Percentiles rank a stretch among this genome's conserved stretches.
These are phyloP conservation scores for Neonectria faginata DNA, from an alignment of 2,329 filamentous ascomycete genomes.

Conservation along the genomic window DNA sequence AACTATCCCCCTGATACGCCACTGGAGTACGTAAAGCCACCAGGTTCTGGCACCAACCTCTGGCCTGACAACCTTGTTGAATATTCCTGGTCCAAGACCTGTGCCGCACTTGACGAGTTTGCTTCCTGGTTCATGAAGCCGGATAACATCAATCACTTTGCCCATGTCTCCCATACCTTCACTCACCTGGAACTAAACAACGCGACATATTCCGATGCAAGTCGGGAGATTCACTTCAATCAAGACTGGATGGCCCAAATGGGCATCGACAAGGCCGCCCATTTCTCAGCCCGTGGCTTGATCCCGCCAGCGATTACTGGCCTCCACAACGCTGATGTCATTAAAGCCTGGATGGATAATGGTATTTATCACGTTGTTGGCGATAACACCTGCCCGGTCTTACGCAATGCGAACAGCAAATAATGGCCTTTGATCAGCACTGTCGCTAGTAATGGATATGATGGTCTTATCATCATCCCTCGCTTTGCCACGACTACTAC, in stretches of 20 bases:
- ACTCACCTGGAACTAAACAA: constrained; percentile 36
- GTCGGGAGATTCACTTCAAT: constrained; percentile 36
- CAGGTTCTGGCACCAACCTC: constrained; percentile 17
- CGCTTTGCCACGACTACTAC: constrained; percentile 35
- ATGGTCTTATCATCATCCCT: constrained; percentile 28
- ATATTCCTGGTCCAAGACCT: constrained; percentile 32
- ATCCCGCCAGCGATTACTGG: constrained; percentile 37
- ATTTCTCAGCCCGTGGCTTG: constrained; percentile 28
- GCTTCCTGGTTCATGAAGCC: constrained; percentile 33
- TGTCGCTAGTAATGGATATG: constrained; percentile 32
- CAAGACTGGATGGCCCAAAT: constrained; percentile 37
- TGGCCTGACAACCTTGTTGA: constrained; percentile 23
- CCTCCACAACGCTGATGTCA: constrained; percentile 35
- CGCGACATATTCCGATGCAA: constrained; percentile 33
- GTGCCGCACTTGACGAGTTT: constrained; percentile 32
- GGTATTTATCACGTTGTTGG: constrained; percentile 34
- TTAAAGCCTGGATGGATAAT: constrained; percentile 35
- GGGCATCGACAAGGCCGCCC: constrained; percentile 33
- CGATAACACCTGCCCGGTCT: constrained; percentile 32
- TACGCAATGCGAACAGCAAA: constrained; percentile 20
- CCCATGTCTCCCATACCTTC: constrained; percentile 36
- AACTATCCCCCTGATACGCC: constrained; percentile 24
- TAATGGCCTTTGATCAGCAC: constrained; percentile 37
- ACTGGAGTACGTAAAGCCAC: constrained; percentile 30
- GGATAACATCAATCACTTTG: constrained; percentile 33